Evolutionary conservation across 768 basidiomycete genomes (phyloP), one percentile per base, ranked within the genome.

Genomic region (Mycena rosella): DNA sequence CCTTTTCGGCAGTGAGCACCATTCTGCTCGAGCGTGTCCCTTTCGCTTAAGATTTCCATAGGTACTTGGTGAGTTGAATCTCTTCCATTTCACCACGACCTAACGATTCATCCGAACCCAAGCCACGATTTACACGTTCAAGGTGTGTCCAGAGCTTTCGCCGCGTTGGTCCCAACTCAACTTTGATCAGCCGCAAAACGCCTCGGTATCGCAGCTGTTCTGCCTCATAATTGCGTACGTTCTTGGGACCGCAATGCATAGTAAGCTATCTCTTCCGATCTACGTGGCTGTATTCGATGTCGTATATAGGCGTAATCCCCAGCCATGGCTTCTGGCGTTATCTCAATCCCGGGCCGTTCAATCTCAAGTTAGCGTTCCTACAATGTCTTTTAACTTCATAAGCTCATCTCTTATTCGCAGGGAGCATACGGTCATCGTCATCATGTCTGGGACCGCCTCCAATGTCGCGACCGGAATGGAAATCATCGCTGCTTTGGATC

Each of bases 271-370:
- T 2, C 5, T 49, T 27, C 14, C 9, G 17, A 6, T 6, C 20
- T 11, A 61, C 36, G 42, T 14, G 15, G 38, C 17, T 15, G 20
- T 2, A n/a, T 44, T 48, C 3, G 3, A 27, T 24, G 20, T 13
- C 7, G 15, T 30, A 11, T 44, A 17, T 20, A 81, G 82, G 71
- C 24, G 49, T 83, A 13, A 73, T 86, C 13, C 86, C 86, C n/a
- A 77, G 77, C 47, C 71, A 73, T 30, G 85, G 86, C 11, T 75
- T 71, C 34, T 87, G 83, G 82, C 74, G 78, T 8, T 84, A 82
- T 72, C 73, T 88, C 5, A 88, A 88, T 68, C 87, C 87, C 15
- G 86, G 87, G 0, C 86, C 87, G 10, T 88, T 88, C 78, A 88
- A 87, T 72, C 85, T 87, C 75, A 87, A 87, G 84, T 82, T 34